These are phyloP conservation scores for Pseudogymnoascus sp. DNA, from an alignment of 2,329 filamentous ascomycete species.

Conservation along the genomic window DNA sequence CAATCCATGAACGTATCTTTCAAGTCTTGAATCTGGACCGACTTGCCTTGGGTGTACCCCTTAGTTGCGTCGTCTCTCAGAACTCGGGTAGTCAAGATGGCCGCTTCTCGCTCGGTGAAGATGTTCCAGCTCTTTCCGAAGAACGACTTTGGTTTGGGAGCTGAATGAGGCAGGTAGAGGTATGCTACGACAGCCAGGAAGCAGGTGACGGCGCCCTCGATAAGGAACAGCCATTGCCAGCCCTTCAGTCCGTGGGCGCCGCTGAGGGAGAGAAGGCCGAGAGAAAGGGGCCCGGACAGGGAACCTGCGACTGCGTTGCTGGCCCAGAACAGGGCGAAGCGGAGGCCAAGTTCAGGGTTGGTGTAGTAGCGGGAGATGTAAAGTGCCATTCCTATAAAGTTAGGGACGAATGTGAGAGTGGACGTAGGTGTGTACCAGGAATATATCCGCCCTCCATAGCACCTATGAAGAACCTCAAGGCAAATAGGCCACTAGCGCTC, in stretches of 20 bases:
- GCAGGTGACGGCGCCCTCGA: slow-evolving; percentile 10
- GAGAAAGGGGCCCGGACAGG: background rate
- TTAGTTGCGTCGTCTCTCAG: background rate
- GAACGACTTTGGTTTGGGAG: slow-evolving; percentile 21
- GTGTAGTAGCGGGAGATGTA: slow-evolving; percentile 26
- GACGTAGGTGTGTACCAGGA: background rate
- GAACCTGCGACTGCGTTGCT: slow-evolving; percentile 11
- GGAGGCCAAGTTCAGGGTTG: slow-evolving; percentile 20
- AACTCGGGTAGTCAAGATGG: slow-evolving; percentile 11
- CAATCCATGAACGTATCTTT: slow-evolving; percentile 10
- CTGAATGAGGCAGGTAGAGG: slow-evolving; percentile 22
- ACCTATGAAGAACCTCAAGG: slow-evolving; percentile 10
- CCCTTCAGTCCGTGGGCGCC: slow-evolving; percentile 10
- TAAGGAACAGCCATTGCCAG: slow-evolving; percentile 13
- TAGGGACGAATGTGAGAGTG: background rate
- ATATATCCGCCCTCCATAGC: slow-evolving; percentile 13
- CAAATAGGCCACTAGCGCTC: slow-evolving; percentile 6
- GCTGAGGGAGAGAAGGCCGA: slow-evolving; percentile 11
- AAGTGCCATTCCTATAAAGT: slow-evolving; percentile 13
- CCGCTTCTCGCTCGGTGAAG: slow-evolving; percentile 17
- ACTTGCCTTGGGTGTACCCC: background rate
- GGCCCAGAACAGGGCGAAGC: slow-evolving; percentile 12
- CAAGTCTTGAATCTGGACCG: background rate
- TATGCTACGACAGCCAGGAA: slow-evolving; percentile 14
- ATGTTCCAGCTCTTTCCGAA: slow-evolving; percentile 12